Percentiles rank a stretch among this genome's conserved stretches.
These are phyloP conservation scores for Saccharomycopsis sp. DNA, from an alignment of 805 yeast genomes.

Conservation along the genomic window DNA sequence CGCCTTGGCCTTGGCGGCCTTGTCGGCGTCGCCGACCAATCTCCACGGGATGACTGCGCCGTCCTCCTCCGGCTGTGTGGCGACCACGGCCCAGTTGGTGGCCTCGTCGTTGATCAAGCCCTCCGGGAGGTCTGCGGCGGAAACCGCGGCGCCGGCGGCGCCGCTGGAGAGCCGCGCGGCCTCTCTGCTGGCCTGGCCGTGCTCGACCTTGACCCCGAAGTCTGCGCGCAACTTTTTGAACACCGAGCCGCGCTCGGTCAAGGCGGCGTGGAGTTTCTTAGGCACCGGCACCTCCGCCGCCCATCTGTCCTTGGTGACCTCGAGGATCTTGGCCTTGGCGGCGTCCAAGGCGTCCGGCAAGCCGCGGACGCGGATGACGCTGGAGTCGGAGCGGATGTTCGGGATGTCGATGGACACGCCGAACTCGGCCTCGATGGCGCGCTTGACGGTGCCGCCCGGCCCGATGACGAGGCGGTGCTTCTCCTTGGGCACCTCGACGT, in stretches of 20 bases:
- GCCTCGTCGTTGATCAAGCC: conserved; percentile 37
- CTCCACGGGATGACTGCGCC: conserved; percentile 56
- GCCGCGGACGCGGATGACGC: conserved; percentile 53
- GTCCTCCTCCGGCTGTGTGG: conserved; percentile 22
- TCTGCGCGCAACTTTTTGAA: conserved; percentile 47
- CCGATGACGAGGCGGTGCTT: conserved; percentile 78
- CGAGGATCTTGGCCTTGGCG: conserved; percentile 52
- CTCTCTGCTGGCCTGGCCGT: conserved; percentile 43
- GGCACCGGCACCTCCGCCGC: conserved; percentile 53
- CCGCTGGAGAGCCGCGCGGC: conserved; percentile 43
- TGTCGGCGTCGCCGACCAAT: conserved; percentile 46
- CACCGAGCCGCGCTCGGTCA: conserved; percentile 62
- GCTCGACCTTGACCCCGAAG: conserved; percentile 48
- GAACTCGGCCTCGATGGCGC: conserved; percentile 62
- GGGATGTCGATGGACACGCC: conserved; percentile 64
- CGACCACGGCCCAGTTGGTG: conserved; percentile 41
- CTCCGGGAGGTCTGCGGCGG: conserved; percentile 41
- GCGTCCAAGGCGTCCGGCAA: conserved; percentile 56
- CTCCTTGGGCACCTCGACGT: conserved; percentile 55
- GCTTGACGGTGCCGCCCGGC: conserved; percentile 69
- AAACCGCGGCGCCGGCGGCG: conserved; percentile 12
- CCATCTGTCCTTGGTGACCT: conserved; percentile 51
- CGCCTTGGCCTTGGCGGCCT: conserved; percentile 46
- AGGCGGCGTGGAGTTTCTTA: conserved; percentile 46
- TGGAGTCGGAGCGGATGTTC: conserved; percentile 42